Evolutionary conservation across 2,329 filamentous ascomycete species (phyloP), one percentile per base, ranked within the genome.

Genomic region (Aspergillus thermomutatus): DNA sequence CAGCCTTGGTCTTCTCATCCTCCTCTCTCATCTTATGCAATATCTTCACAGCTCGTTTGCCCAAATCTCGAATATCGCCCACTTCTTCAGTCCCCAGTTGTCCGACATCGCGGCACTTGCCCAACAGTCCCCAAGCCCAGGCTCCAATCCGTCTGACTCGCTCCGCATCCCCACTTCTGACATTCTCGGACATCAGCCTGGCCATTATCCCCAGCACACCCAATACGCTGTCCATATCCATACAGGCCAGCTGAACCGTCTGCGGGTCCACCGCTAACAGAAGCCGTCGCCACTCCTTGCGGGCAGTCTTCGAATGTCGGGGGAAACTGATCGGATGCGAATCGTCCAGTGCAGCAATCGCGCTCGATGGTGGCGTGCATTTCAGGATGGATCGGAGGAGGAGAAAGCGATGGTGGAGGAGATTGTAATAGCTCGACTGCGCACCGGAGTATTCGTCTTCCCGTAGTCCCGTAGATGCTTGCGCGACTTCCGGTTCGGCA

Each of bases 121-220:
- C 91, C 47, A 97, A 78, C 56, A 96, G 74, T 0, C 88, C 87
- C 92, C 92, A 97, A 3, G 90, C 79, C 93, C 93, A 97, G 17
- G 86, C 82, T 58, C 91, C 92, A 4, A 90, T 86, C 49, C 87
- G 83, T 64, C 84, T 82, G 26, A 84, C 79, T 28, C 91, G 77
- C 28, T 82, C 80, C 23, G 79, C 74, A n/a, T 82, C 83, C 50
- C 81, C 82, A 48, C 81, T 82, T 53, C 88, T 81, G 52, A 89
- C 84, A 58, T 84, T 85, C 52, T 85, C 84, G 19, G 82, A 80
- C 27, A 88, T 77, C n/a, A 90, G 66, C 9, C 74, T 71, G 37
- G 75, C 75, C 52, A 92, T 79, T 26, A 82, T 75, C 41, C 83
- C 81, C 41, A 96, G 70, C 31, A 93, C 79, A 37, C 83, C 81